phyloP scores from a whole-genome alignment of 352 stramenopile species.

The Aphanomyces stellatus region DNA sequence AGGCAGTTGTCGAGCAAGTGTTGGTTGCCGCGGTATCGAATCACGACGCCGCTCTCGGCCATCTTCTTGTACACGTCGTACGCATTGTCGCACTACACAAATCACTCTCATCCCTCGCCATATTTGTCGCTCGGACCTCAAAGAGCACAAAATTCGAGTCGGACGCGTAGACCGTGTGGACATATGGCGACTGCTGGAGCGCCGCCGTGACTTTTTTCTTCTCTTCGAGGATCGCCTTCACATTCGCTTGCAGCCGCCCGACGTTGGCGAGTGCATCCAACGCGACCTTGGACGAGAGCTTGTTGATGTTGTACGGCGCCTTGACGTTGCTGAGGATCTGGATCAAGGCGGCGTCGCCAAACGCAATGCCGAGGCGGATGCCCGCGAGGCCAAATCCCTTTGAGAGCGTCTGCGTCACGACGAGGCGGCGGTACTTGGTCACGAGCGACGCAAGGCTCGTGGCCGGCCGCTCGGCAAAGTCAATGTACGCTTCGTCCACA shows the following conservation, averaged over 20 bases:
- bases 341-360: conserved; percentile 89
- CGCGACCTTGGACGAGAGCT: conserved; percentile 86
- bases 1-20: conserved; percentile 93
- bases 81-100: conserved; percentile 34
- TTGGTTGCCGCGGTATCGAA: conserved; percentile 95
- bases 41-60: conserved; percentile 90
- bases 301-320: conserved; percentile 99
- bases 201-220: conserved; percentile 68
- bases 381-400: conserved; percentile 97
- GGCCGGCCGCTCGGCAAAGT: conserved; percentile 76
- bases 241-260: conserved; percentile 44
- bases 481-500: conserved; percentile 98
- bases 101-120: neutral
- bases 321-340: conserved; percentile 99
- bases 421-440: conserved; percentile 88
- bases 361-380: conserved; percentile 89
- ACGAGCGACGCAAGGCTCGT: conserved; percentile 82
- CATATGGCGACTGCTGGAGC: conserved; percentile 87
- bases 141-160: conserved; percentile 99
- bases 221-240: conserved; percentile 56
- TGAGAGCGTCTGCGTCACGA: conserved; percentile 96
- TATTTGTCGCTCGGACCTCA: conserved; percentile 39
- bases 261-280: conserved; percentile 56
- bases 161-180: conserved; percentile 88
- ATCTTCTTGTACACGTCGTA: conserved; percentile 92